Base-by-base conservation (phyloP, 768 basidiomycete genomes). In the Tricholoma furcatifolium region DNA sequence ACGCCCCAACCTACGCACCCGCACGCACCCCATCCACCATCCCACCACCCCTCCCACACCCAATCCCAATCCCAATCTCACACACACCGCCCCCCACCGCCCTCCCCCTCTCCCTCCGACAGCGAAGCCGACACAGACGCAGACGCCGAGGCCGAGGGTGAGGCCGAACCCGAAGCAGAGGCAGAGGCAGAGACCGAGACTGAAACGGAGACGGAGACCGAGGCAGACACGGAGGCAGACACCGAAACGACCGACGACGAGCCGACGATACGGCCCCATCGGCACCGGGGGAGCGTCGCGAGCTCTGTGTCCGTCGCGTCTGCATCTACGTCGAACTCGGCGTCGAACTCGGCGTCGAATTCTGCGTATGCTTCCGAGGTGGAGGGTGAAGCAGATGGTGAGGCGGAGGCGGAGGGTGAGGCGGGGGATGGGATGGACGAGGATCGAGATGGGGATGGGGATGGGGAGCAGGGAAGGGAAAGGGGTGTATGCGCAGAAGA, bases 171-270 rank as follows among this genome's bases (percentile, higher is more conserved):
- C 4, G 27, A 27, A 27, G 7, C 27, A 27, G 27, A 27, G 27
- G 7, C 27, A 27, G 27, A 27, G 11, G 7, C 24, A 21, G 23
- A 39, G 35, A 71, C 74, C 0, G 63, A 3, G 80, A 79, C 52
- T 1, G 74, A 71, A 55, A 67, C 78, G 20, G 80, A 80, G 57
- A 79, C 77, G 43, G 74, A 79, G 42, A 84, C 79, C 34, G 79
- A 76, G 35, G 72, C 74, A 3, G 80, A 79, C 52, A 67, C 78
- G 20, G 80, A 80, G 57, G 80, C 77, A 44, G 74, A 79, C 43
- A 84, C 79, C 34, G 79, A 76, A 53, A 83, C 80, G 49, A 88
- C 87, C 20, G 88, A 89, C 53, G 87, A 90, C 55, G 87, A 90
- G 65, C 87, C 88, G n/a, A 90, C 87, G n/a, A 87, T 90, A 56